Base-by-base conservation (phyloP, 2,329 filamentous ascomycete genomes). In the Ceratocystis destructans region DNA sequence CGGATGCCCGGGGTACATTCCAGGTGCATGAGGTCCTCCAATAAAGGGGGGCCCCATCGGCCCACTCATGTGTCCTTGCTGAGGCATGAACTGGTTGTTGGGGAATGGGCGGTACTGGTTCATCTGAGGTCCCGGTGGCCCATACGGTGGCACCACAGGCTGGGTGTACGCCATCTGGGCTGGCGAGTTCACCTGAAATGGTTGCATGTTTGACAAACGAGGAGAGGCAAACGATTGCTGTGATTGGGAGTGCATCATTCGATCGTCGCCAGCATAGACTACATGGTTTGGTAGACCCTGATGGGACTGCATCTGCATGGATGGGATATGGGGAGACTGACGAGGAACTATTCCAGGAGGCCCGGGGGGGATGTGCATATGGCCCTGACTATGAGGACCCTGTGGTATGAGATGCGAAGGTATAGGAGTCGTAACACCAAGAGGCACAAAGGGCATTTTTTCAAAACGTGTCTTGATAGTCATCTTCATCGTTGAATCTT, bases 211-310 rank as follows among this genome's bases (percentile, higher is more conserved):
- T 64, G 85, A 82, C 71, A 91, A 82, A 63, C 91, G 85, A 62
- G 93, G 91, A 17, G 92, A 96, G 7, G 89, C 87, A 74, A 90
- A 94, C 2, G 90, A 90, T 71, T 92, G 90, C 2, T 86, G 86
- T 28, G 89, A 91, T 70, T 87, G 91, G 5, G 87, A 88, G 67
- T 89, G 89, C 77, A 94, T 88, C 89, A 96, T 96, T 64, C 91
- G 85, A 70, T 96, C 92, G 70, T 86, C 85, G 68, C 85, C 86
- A 71, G 87, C 89, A 70, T 86, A 88, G 2, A 83, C 82, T 8
- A 62, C 62, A 17, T 81, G 81, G 64, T 84, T 83, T 53, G 85
- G 83, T 5, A 82, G 83, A 70, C 87, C 87, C 3, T 77, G 79
- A 71, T 91, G 89, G 31, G 82, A 82, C 71, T 90, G 88, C 75